phyloP scores from a whole-genome alignment of 305 asterid species.

The Solanum hybrid region DNA sequence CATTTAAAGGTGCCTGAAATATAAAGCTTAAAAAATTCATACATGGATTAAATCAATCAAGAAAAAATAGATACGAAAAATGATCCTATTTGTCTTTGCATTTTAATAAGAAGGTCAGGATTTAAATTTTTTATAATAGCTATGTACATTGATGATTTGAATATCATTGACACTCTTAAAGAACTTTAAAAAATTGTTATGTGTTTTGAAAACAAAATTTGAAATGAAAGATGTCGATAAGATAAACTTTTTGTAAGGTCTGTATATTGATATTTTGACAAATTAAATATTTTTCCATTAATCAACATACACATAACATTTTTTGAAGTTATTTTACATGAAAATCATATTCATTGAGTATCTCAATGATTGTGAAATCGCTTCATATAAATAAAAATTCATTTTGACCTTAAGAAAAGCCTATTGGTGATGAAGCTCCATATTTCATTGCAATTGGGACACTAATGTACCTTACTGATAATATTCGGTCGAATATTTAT shows the following conservation, averaged over 20 bases:
- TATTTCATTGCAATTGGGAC: neutral
- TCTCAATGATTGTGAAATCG: neutral
- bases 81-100: neutral
- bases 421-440: neutral
- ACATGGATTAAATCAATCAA: neutral
- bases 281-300: neutral
- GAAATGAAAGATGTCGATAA: neutral
- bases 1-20: neutral
- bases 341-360: neutral
- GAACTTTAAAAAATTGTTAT: neutral
- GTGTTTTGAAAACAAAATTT: neutral
- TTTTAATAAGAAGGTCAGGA: neutral
- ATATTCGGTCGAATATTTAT: too few species aligned
- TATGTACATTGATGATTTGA: neutral
- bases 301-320: neutral
- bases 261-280: neutral
- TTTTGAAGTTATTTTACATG: neutral
- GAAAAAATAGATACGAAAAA: neutral
- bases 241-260: neutral
- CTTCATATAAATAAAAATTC: neutral
- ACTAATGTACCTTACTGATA: neutral
- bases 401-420: neutral
- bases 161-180: neutral
- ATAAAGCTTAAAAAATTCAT: neutral
- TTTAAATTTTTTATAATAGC: too few species aligned